phyloP scores from a whole-genome alignment of 495 filamentous ascomycete genomes.

The Penicillium manginii region DNA sequence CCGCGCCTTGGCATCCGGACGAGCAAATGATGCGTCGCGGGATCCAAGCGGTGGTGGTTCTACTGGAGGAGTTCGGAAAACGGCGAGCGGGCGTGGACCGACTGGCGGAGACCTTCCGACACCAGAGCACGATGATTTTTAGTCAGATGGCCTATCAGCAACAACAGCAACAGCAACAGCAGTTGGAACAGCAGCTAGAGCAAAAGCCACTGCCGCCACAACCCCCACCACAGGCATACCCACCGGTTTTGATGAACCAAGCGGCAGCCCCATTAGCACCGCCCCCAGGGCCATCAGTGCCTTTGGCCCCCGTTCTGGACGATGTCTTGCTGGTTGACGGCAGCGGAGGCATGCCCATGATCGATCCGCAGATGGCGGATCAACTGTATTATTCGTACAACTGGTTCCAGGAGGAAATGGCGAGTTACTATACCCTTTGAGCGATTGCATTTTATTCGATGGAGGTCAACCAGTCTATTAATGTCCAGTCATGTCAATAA shows the following conservation, averaged over 20 bases:
- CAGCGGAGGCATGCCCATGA: slow-evolving; percentile 38
- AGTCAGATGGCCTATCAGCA: slow-evolving; percentile 48
- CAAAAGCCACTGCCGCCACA: slow-evolving; percentile 25
- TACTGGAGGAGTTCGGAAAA: slow-evolving; percentile 54
- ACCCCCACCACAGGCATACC: slow-evolving; percentile 20
- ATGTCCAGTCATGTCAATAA: background rate
- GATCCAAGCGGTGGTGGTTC: slow-evolving; percentile 50
- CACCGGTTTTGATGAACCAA: slow-evolving; percentile 15
- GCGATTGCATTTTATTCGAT: slow-evolving; percentile 7
- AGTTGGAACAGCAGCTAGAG: slow-evolving; percentile 23
- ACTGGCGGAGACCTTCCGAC: slow-evolving; percentile 48
- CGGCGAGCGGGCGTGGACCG: slow-evolving; percentile 52
- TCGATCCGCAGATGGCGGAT: slow-evolving; percentile 47
- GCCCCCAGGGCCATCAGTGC: slow-evolving; percentile 41
- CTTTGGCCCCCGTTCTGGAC: slow-evolving; percentile 47
- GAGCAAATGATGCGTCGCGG: slow-evolving; percentile 50
- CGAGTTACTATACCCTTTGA: slow-evolving; percentile 49
- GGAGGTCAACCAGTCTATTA: background rate
- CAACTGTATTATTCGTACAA: slow-evolving; percentile 49
- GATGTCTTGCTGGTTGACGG: slow-evolving; percentile 45
- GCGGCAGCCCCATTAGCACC: slow-evolving; percentile 24
- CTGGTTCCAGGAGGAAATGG: slow-evolving; percentile 53
- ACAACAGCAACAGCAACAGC: slow-evolving; percentile 32
- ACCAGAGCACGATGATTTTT: slow-evolving; percentile 52
- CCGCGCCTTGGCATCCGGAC: slow-evolving; percentile 47